Percentiles rank a stretch among this genome's conserved stretches.
Conservation (phyloP, 345 rosid genomes). For the Salix viminalis region DNA sequence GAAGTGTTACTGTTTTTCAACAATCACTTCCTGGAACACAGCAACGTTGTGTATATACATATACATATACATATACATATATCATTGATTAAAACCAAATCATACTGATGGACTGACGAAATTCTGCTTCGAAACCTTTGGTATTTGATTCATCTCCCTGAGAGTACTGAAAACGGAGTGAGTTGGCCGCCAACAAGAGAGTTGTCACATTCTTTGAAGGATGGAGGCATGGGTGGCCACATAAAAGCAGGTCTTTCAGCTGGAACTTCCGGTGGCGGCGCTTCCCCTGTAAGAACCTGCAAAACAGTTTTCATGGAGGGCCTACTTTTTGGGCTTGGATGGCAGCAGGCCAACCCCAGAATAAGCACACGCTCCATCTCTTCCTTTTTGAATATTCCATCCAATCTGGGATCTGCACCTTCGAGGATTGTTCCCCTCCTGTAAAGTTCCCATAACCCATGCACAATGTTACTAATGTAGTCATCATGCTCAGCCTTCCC, state of each 20-base stretch:
- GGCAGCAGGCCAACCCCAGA: conserved; percentile 78
- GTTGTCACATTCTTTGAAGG: conserved; percentile 39
- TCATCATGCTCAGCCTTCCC: conserved; percentile 24
- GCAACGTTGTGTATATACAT: not conserved
- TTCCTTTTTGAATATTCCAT: conserved; percentile 23
- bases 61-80: not conserved
- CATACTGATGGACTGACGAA: not conserved
- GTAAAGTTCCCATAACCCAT: conserved; percentile 64
- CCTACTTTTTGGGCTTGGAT: conserved; percentile 67
- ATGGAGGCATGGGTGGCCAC: conserved; percentile 68
- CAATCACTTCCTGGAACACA: not conserved
- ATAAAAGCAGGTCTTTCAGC: conserved; percentile 61
- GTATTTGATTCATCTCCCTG: conserved; percentile 29
- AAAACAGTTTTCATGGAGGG: conserved; percentile 58
- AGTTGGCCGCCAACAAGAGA: conserved; percentile 35
- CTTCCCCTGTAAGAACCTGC: conserved; percentile 64
- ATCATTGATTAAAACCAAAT: not conserved
- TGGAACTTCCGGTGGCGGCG: conserved; percentile 45
- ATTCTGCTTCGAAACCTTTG: not conserved
- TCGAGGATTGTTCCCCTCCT: conserved; percentile 37
- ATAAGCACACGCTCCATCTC: conserved; percentile 46
- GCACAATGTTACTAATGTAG: conserved; percentile 52
- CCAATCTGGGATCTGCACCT: conserved; percentile 55
- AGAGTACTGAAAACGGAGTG: conserved; percentile 34
- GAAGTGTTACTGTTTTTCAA: not conserved